Evolutionary conservation across 306 rosid species (phyloP).

Genomic region (Arachis hypogaea): DNA sequence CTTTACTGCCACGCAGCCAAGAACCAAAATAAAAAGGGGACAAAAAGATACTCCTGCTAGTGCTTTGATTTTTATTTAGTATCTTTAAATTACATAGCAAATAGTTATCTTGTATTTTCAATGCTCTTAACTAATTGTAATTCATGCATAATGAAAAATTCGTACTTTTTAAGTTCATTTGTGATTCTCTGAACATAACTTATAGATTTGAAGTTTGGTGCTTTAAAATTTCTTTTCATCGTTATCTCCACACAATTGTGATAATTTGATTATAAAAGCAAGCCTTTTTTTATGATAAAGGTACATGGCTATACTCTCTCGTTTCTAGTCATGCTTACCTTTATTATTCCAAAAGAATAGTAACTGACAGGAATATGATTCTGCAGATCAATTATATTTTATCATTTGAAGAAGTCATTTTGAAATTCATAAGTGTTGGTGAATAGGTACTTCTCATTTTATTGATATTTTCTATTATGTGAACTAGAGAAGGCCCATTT

Average conservation of each 20-base stretch:
- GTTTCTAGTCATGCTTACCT: slow-evolving; percentile 8
- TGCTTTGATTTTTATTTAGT: background rate
- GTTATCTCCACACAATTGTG: slow-evolving; percentile 9
- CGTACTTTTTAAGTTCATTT: background rate
- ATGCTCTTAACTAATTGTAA: background rate
- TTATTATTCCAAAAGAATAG: slow-evolving; percentile 15
- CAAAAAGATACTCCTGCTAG: background rate
- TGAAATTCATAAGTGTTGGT: slow-evolving; percentile 77
- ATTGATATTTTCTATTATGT: slow-evolving; percentile 28
- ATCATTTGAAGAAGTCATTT: slow-evolving; percentile 91
- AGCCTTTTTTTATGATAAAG: slow-evolving; percentile 7
- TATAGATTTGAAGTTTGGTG: slow-evolving; percentile 9
- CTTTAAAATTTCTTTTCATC: background rate
- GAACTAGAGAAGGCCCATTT: slow-evolving; percentile 12
- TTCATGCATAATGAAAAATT: background rate
- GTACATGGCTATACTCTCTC: slow-evolving; percentile 18
- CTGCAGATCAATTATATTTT: slow-evolving; percentile 89
- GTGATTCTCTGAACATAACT: no score
- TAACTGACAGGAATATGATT: slow-evolving; percentile 39
- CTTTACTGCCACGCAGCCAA: slow-evolving; percentile 2
- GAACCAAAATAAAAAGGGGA: background rate
- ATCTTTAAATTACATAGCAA: background rate
- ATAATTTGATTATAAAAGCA: slow-evolving; percentile 9
- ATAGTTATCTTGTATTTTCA: background rate
- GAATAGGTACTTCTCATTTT: slow-evolving; percentile 74